Percentiles rank a stretch among this genome's conserved stretches.
Evolutionary conservation across 768 basidiomycete genomes (phyloP).

Genomic region (Suillus lakei): DNA sequence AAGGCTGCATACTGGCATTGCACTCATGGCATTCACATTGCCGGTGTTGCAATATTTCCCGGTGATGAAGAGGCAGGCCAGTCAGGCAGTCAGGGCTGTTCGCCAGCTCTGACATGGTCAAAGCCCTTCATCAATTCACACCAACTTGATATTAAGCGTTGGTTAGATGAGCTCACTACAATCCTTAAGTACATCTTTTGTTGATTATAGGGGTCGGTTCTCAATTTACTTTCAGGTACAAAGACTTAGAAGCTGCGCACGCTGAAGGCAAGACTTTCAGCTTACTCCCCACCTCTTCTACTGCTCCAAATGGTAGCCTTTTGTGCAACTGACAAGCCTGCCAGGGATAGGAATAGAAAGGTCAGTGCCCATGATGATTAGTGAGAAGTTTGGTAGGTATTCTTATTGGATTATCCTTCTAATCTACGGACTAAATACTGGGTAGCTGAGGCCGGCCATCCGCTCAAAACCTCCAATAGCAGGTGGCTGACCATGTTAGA

Average conservation of each 20-base stretch:
- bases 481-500: neutral
- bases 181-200: too few species aligned
- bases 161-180: too few species aligned
- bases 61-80: too few species aligned
- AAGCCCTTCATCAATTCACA: too few species aligned
- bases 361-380: neutral
- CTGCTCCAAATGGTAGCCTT: neutral
- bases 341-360: neutral
- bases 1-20: too few species aligned
- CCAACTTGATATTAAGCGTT: too few species aligned
- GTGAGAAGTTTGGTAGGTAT: neutral
- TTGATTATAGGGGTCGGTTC: too few species aligned
- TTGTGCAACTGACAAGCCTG: neutral
- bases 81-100: too few species aligned
- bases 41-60: too few species aligned
- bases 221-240: neutral
- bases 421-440: neutral
- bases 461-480: neutral
- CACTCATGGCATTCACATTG: too few species aligned
- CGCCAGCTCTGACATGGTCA: too few species aligned
- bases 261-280: neutral
- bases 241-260: neutral
- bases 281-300: neutral
- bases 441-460: neutral
- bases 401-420: neutral